Conservation (phyloP, 805 yeast species). For the Debaryomyces prosopidis region DNA sequence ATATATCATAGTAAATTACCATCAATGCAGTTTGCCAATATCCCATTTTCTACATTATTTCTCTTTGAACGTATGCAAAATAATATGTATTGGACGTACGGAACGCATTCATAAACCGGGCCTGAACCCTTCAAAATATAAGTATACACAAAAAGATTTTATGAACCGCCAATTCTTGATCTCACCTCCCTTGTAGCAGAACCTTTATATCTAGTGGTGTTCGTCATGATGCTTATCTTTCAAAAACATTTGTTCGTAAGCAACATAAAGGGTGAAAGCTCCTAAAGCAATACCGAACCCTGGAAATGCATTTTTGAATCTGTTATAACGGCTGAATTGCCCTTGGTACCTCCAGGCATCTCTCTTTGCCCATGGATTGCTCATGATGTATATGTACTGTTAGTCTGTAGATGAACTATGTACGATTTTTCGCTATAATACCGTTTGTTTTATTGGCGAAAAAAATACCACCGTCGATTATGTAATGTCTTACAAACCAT, state of each 20-base stretch:
- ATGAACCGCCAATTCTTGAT: background rate
- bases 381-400: slow-evolving; percentile 11
- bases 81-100: background rate
- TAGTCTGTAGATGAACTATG: background rate
- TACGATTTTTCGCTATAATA: slow-evolving; percentile 1
- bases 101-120: background rate
- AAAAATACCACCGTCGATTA: slow-evolving; percentile 1
- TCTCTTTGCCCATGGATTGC: slow-evolving; percentile 58
- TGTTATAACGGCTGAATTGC: slow-evolving; percentile 67
- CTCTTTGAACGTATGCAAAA: background rate
- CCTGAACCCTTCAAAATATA: background rate
- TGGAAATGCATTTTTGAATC: slow-evolving; percentile 74
- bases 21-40: background rate
- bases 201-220: slow-evolving; percentile 17
- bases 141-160: background rate
- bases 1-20: background rate
- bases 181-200: background rate
- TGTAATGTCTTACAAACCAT: background rate
- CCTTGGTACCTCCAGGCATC: slow-evolving; percentile 93
- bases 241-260: slow-evolving; percentile 56
- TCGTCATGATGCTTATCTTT: slow-evolving; percentile 32
- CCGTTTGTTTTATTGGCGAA: slow-evolving; percentile 9
- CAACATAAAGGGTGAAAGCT: slow-evolving; percentile 66
- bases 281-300: slow-evolving; percentile 79
- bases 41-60: background rate